Conservation (phyloP, 1,284 basidiomycete genomes). For the Boletus semigastroideus region DNA sequence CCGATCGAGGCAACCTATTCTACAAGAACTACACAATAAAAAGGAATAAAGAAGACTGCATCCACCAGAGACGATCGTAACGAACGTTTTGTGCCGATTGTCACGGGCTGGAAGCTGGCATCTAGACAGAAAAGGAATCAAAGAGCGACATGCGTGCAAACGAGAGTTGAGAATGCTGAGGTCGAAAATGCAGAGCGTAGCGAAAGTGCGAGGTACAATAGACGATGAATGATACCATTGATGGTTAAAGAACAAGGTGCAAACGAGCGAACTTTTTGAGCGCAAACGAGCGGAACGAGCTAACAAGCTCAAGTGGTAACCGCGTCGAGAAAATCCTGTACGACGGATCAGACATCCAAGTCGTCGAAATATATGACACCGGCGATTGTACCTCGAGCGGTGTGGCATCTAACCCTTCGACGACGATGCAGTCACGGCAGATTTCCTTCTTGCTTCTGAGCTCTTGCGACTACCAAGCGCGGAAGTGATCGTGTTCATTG, state of each 20-base stretch:
- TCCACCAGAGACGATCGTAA: constrained; percentile 17
- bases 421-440: constrained; percentile 24
- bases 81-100: constrained; percentile 9
- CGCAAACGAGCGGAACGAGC: background rate
- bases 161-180: constrained; percentile 3
- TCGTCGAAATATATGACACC: background rate
- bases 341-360: constrained; percentile 5
- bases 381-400: constrained; percentile 1
- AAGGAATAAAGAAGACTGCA: constrained; percentile 11
- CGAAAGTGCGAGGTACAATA: constrained; percentile 5
- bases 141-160: constrained; percentile 5
- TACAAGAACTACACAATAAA: constrained; percentile 25
- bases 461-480: constrained; percentile 30
- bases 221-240: background rate
- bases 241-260: background rate
- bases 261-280: background rate
- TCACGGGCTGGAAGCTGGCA: background rate
- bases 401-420: constrained; percentile 21
- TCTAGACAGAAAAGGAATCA: background rate
- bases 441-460: constrained; percentile 30
- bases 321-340: background rate
- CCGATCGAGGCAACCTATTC: constrained; percentile 6
- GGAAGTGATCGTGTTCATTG: constrained; percentile 31
- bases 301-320: background rate
- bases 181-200: constrained; percentile 5